Base-by-base conservation (phyloP, 1,284 basidiomycete species). In the Ganoderma lucidum region DNA sequence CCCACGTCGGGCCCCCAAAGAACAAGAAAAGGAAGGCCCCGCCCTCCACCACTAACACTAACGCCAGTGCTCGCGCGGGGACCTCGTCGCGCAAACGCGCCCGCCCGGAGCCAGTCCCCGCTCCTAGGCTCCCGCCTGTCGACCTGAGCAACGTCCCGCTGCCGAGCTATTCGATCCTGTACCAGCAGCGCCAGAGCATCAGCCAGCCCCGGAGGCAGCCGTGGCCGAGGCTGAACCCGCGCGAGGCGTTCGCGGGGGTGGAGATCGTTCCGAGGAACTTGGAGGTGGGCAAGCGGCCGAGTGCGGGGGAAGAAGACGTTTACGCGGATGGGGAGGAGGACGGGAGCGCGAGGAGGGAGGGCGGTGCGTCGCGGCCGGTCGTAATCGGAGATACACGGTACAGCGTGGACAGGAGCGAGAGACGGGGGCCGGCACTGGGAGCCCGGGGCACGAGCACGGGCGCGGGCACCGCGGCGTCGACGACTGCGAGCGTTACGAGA, bases 121-220 rank as follows among this genome's bases (percentile, higher is more conserved):
- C 32, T 15, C 35, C n/a, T 4, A 42, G 30, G 37, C 37, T 17
- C 10, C 23, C 10, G 39, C 59, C 8, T 2, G 35, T 61, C n/a
- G 59, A 61, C 23, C 39, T 61, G 39, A 61, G 59, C 44, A 32
- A 44, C 30, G 30, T 71, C 19, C 67, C 63, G 4, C 71, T 65
- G 6, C 71, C 71, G 65, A 70, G 71, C 69, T 72, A 72, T 28
- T 67, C 71, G 6, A 63, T 72, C 32, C 35, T 72, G 45, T 67
- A 69, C 61, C 65, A 67, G 32, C 45, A 70, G 41, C 65, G 66
- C 23, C 63, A 72, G 51, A 61, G 67, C 45, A 65, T 69, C 59
- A 53, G 60, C 19, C n/a, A 3, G 53, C 66, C 66, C 30, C 66
- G 66, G 9, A 56, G 28, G 15, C 64, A 39, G 19, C 71, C 66